A percentile compares a stretch with the other conserved stretches of the same genome.
Evolutionary conservation across 768 basidiomycete species (phyloP).

Genomic region (Heimioporus sp.): DNA sequence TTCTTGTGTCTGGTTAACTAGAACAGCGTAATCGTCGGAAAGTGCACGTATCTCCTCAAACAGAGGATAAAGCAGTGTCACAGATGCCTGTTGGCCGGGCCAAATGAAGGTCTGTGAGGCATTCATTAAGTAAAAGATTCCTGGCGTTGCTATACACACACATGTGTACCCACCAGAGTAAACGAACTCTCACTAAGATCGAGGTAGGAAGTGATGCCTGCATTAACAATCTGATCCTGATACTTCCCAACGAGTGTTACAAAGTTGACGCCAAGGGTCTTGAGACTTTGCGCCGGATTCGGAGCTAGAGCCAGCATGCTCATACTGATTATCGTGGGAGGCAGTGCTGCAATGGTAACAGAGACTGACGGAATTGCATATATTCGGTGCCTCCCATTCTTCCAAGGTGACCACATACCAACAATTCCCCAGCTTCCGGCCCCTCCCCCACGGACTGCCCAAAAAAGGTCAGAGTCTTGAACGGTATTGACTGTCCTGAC

Average conservation of each 20-base stretch:
- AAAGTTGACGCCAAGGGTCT: slow-evolving; percentile 10
- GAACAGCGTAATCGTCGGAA: slow-evolving; percentile 9
- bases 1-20: slow-evolving; percentile 10
- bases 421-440: slow-evolving; percentile 50
- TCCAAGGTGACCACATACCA: slow-evolving; percentile 10
- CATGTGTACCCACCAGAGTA: slow-evolving; percentile 1
- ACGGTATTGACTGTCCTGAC: slow-evolving; percentile 38
- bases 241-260: slow-evolving; percentile 18
- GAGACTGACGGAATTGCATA: slow-evolving; percentile 5
- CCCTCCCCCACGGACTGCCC: slow-evolving; percentile 55
- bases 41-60: slow-evolving; percentile 13
- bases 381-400: no score
- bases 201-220: slow-evolving; percentile 3
- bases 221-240: slow-evolving; percentile 8
- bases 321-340: slow-evolving; percentile 5
- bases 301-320: slow-evolving; percentile 7
- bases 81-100: slow-evolving; percentile 1
- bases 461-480: slow-evolving; percentile 47
- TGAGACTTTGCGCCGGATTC: slow-evolving; percentile 9
- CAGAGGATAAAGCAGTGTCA: slow-evolving; percentile 12
- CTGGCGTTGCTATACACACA: background rate
- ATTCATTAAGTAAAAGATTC: background rate
- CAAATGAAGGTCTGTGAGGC: slow-evolving; percentile 8
- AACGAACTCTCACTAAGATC: background rate
- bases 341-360: slow-evolving; percentile 12